Evolutionary conservation across 2,329 filamentous ascomycete genomes (phyloP).

Genomic region (Byssochlamys sp.): DNA sequence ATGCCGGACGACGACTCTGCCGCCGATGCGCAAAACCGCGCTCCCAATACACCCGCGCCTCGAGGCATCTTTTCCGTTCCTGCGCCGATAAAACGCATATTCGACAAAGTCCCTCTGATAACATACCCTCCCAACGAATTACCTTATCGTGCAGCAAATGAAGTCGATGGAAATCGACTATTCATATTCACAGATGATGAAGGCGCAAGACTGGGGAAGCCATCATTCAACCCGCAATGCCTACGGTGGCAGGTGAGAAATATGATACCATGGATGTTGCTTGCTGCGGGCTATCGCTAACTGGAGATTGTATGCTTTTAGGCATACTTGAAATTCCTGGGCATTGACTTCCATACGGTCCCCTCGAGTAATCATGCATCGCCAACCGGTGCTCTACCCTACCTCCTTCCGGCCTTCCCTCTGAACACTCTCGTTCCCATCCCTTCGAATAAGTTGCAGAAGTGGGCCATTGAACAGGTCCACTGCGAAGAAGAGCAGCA

Average conservation of each 20-base stretch:
- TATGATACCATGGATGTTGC: not conserved
- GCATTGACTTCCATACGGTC: constrained; percentile 55
- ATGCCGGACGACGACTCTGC: constrained; percentile 14
- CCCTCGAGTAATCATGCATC: constrained; percentile 88
- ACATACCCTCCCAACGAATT: constrained; percentile 67
- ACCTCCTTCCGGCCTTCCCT: constrained; percentile 56
- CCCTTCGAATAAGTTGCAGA: constrained; percentile 56
- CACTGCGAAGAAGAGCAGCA: constrained; percentile 40
- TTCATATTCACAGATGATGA: constrained; percentile 65
- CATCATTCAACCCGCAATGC: constrained; percentile 85
- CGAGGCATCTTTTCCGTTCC: constrained; percentile 44
- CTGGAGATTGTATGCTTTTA: constrained; percentile 27
- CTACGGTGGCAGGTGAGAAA: constrained; percentile 82
- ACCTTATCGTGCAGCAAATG: constrained; percentile 50
- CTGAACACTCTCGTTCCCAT: constrained; percentile 40
- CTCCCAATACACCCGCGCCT: constrained; percentile 9
- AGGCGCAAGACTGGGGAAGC: constrained; percentile 52
- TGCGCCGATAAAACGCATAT: constrained; percentile 66
- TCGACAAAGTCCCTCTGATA: constrained; percentile 70
- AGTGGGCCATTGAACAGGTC: constrained; percentile 53
- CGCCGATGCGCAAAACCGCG: constrained; percentile 1
- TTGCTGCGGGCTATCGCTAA: not conserved
- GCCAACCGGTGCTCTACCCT: constrained; percentile 77
- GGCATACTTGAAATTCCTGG: constrained; percentile 73
- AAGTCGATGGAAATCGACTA: constrained; percentile 48